Evolutionary conservation across 495 filamentous ascomycete genomes (phyloP).

Genomic region (Daldinia concentrica): DNA sequence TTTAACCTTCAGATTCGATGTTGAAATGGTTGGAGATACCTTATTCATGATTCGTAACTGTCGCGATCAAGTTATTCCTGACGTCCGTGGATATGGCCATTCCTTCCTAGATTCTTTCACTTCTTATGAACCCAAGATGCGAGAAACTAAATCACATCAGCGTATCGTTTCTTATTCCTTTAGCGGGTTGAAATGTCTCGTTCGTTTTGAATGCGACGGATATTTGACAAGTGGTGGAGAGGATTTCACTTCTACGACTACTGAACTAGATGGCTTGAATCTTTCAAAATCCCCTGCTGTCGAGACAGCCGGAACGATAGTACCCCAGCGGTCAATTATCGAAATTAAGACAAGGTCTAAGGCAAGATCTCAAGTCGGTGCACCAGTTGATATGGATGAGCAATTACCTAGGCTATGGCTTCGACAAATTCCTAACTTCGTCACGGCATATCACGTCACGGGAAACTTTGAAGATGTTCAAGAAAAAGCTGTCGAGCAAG

Average conservation of each 20-base stretch:
- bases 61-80: conserved; percentile 60
- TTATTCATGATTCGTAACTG: conserved; percentile 70
- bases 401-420: conserved; percentile 68
- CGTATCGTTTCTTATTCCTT: conserved; percentile 68
- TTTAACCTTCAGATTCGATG: conserved; percentile 63
- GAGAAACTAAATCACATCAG: conserved; percentile 68
- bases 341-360: conserved; percentile 67
- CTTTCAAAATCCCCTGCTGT: conserved; percentile 7
- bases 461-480: conserved; percentile 66
- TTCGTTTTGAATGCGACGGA: conserved; percentile 72
- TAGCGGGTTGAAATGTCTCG: conserved; percentile 60
- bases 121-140: conserved; percentile 60
- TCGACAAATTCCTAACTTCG: conserved; percentile 67
- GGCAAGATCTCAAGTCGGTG: conserved; percentile 47
- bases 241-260: not conserved
- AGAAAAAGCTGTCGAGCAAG: conserved; percentile 53
- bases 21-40: conserved; percentile 67
- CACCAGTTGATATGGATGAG: conserved; percentile 48
- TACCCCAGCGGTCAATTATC: conserved; percentile 65
- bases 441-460: conserved; percentile 65
- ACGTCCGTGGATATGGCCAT: conserved; percentile 68
- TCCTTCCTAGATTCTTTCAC: conserved; percentile 73
- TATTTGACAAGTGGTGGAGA: conserved; percentile 49
- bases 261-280: not conserved
- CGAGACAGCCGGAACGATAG: conserved; percentile 28